These are phyloP conservation scores for Candida nonsorbophila DNA, from an alignment of 805 yeast species.

Conservation along the genomic window DNA sequence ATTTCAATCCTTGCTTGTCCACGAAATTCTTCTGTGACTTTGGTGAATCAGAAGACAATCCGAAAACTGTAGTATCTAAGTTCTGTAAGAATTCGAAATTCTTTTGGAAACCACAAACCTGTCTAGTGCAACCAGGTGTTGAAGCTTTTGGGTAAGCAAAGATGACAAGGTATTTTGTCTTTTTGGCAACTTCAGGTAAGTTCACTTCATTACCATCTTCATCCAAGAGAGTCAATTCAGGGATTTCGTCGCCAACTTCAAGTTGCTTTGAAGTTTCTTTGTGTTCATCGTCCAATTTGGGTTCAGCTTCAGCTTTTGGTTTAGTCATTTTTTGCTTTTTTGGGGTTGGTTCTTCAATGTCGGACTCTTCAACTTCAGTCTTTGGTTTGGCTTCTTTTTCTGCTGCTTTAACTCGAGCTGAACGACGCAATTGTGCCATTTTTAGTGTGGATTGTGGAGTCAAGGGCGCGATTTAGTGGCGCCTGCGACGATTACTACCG, in stretches of 20 bases:
- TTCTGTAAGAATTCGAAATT: conserved; percentile 47
- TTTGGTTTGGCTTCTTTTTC: conserved; percentile 6
- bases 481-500: no score
- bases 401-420: conserved; percentile 21
- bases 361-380: conserved; percentile 7
- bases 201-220: conserved; percentile 60
- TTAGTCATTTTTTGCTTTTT: conserved; percentile 10
- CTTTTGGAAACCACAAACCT: conserved; percentile 83
- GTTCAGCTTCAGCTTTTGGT: conserved; percentile 6
- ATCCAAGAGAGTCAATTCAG: conserved; percentile 56
- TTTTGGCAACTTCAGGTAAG: conserved; percentile 23
- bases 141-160: conserved; percentile 86
- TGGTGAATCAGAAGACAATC: conserved; percentile 79
- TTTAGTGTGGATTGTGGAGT: no score
- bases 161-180: conserved; percentile 31
- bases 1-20: conserved; percentile 67
- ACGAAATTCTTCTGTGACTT: conserved; percentile 74
- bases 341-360: conserved; percentile 12
- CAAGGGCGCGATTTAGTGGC: no score
- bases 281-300: conserved; percentile 9
- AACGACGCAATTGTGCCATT: conserved; percentile 37
- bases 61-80: conserved; percentile 59
- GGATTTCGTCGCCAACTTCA: conserved; percentile 59
- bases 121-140: conserved; percentile 96
- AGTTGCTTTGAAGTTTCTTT: conserved; percentile 15